Conservation (phyloP, 768 basidiomycete species). For the Coprinopsis sp. region DNA sequence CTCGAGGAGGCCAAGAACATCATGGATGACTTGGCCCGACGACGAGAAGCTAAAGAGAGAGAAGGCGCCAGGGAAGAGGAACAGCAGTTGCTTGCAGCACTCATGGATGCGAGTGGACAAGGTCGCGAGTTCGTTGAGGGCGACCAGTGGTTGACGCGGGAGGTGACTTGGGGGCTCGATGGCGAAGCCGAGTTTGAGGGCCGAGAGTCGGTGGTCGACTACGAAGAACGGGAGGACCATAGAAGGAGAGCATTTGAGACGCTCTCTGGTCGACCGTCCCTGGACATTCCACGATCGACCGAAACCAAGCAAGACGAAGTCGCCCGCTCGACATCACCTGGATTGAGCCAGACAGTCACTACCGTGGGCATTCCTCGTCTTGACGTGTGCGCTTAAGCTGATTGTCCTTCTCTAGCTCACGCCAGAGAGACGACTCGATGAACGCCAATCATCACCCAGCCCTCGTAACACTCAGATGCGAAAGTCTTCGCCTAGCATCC, state of each 20-base stretch:
- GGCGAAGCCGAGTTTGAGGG: not conserved
- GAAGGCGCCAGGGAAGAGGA: not conserved
- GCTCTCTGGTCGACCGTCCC: not conserved
- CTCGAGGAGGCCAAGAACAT: not conserved
- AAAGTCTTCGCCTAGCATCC: too few relatives aligned
- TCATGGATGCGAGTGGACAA: not conserved
- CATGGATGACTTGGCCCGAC: not conserved
- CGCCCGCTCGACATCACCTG: not conserved
- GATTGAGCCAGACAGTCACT: not conserved
- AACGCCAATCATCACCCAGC: too few relatives aligned
- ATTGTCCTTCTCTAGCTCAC: too few relatives aligned
- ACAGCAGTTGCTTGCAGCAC: conserved; percentile 5
- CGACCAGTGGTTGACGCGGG: not conserved
- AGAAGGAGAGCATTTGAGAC: conserved; percentile 7
- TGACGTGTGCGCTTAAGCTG: too few relatives aligned
- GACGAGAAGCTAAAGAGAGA: not conserved
- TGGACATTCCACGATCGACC: too few relatives aligned
- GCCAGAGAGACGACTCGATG: too few relatives aligned
- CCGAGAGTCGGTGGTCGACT: not conserved
- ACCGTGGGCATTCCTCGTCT: too few relatives aligned
- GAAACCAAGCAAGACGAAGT: too few relatives aligned
- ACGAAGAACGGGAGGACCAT: conserved; percentile 3
- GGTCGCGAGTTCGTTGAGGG: not conserved
- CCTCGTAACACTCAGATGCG: too few relatives aligned
- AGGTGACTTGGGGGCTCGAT: not conserved